A percentile compares a stretch with the other conserved stretches of the same genome.
These are phyloP conservation scores for Neocucurbitaria cava DNA, from an alignment of 2,329 filamentous ascomycete genomes.

Conservation along the genomic window DNA sequence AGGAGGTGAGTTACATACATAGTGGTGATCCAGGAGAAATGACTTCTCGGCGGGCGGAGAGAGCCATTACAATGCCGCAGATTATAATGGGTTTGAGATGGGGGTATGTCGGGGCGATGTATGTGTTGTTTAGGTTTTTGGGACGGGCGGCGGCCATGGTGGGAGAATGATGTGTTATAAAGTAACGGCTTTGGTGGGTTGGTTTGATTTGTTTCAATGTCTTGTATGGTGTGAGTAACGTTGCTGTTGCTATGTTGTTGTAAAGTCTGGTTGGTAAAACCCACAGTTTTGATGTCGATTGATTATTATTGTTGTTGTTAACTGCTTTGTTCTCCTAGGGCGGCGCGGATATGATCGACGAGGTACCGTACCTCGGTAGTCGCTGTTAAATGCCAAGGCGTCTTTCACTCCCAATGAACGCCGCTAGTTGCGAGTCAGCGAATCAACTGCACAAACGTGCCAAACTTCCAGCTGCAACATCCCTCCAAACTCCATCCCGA, in stretches of 20 bases:
- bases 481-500: background rate
- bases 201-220: no score
- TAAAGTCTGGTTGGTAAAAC: background rate
- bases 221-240: background rate
- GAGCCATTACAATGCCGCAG: conserved; percentile 32
- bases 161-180: no score
- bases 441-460: conserved; percentile 3
- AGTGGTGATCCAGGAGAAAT: conserved; percentile 28
- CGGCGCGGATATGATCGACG: background rate
- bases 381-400: conserved; percentile 3
- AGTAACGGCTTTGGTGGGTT: no score
- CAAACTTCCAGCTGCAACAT: no score
- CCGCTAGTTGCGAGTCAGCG: conserved; percentile 5
- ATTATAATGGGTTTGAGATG: conserved; percentile 29
- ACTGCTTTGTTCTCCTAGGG: background rate
- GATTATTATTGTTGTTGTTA: no score
- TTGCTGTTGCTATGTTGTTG: background rate
- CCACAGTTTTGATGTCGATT: background rate
- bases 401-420: conserved; percentile 8
- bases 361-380: background rate
- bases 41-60: conserved; percentile 22
- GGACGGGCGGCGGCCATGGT: conserved; percentile 11
- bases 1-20: no score
- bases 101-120: conserved; percentile 17
- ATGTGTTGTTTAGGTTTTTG: conserved; percentile 28